Evolutionary conservation across 2,329 filamentous ascomycete species (phyloP), one percentile per base, ranked within the genome.

Genomic region (Pyrenochaeta sp.): DNA sequence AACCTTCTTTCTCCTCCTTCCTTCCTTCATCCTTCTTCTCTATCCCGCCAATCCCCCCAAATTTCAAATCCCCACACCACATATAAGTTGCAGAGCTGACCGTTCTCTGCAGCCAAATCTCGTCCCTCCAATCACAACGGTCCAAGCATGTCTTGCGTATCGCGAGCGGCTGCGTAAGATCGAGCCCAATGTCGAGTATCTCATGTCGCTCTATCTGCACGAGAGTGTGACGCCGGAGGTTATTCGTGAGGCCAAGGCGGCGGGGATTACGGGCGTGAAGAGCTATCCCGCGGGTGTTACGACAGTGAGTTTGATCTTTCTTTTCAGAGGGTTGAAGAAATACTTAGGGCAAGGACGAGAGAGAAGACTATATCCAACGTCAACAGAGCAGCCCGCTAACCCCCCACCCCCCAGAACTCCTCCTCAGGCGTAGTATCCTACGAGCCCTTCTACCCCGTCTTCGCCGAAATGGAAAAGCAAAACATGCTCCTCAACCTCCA

Each of bases 401-500:
- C n/a, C n/a, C 17, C 13, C 9, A 27, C 8, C 15, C 24, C 15
- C 10, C 27, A 67, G 55, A 84, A 86, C 63, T 84, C 81, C 3
- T 77, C 77, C 23, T 83, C 81, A 18, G 89, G 89, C 9, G 88
- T 92, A 17, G 75, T 87, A 11, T 81, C 84, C 43, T 83, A 89
- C 61, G 83, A 85, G 48, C 74, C 79, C 21, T 93, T 90, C 73
- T 88, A 88, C 65, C 82, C 84, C 6, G 88, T 93, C 10, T 96
- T 97, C 65, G 82, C 80, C n/a, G 88, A 89, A 54, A 96, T 97
- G 92, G 88, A 96, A 67, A 76, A 85, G 47, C 83, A 91, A 55
- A 85, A 86, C 55, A 78, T 96, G 67, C 81, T 95, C n/a, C 80
- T 95, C 28, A 96, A 96, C 74, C 77, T 97, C n/a, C 92, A 97